A percentile compares a stretch with the other conserved stretches of the same genome.
Conservation (phyloP, 805 yeast species). For the Teunomyces gatunensis region DNA sequence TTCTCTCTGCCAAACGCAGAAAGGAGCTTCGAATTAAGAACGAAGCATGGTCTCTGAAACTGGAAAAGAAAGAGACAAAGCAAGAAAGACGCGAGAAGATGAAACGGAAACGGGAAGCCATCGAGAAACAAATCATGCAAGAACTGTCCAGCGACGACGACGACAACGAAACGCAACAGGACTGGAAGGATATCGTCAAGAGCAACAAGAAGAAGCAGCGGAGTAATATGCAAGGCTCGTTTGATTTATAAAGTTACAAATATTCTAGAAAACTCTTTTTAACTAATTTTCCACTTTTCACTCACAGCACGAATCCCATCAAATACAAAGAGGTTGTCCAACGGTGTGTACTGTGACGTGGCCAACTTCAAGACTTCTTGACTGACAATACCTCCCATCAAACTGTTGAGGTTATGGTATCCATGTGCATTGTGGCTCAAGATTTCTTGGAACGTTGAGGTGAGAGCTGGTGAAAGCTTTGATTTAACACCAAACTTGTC, state of each 20-base stretch:
- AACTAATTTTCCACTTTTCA: slow-evolving; percentile 32
- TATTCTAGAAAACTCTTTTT: background rate
- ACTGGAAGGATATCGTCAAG: slow-evolving; percentile 85
- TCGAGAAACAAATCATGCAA: slow-evolving; percentile 51
- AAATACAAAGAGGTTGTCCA: slow-evolving; percentile 66
- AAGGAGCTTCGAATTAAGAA: slow-evolving; percentile 50
- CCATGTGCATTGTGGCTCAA: slow-evolving; percentile 40
- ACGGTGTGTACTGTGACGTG: slow-evolving; percentile 78
- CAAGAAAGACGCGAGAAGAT: slow-evolving; percentile 65
- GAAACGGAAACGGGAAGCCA: slow-evolving; percentile 63
- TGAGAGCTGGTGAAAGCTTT: slow-evolving; percentile 15
- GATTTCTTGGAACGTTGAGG: slow-evolving; percentile 27
- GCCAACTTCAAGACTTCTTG: slow-evolving; percentile 79
- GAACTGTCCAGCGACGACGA: slow-evolving; percentile 42
- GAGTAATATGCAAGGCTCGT: slow-evolving; percentile 51
- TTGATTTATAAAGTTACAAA: slow-evolving; percentile 39
- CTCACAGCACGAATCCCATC: slow-evolving; percentile 66
- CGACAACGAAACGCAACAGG: slow-evolving; percentile 51
- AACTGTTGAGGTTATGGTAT: slow-evolving; percentile 59
- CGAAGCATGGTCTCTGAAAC: slow-evolving; percentile 78
- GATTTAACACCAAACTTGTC: slow-evolving; percentile 9
- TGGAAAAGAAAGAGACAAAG: slow-evolving; percentile 59
- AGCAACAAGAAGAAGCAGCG: slow-evolving; percentile 57
- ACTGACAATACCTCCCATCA: slow-evolving; percentile 81
- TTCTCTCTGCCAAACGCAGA: slow-evolving; percentile 40